A percentile compares a stretch with the other conserved stretches of the same genome.
Evolutionary conservation across 2,329 filamentous ascomycete species (phyloP).

Genomic region (Whalleya microplaca): DNA sequence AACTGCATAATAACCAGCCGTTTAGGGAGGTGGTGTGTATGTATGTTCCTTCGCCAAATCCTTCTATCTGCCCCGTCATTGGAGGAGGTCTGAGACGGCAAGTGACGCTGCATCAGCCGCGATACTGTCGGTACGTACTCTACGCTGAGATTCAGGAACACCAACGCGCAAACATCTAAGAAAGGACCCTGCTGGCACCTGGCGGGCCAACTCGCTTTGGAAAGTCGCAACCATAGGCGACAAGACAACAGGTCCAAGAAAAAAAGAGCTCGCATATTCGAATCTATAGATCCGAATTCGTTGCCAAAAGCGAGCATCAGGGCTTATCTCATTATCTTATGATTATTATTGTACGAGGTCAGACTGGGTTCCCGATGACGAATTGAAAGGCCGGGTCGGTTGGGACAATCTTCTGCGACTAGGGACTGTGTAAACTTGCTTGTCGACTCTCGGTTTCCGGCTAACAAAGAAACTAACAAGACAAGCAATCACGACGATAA

Average conservation of each 20-base stretch:
- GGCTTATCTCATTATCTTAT: not conserved
- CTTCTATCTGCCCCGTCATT: constrained; percentile 12
- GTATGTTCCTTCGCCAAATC: constrained; percentile 14
- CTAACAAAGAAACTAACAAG: not conserved
- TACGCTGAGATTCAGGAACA: not conserved
- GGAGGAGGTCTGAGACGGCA: constrained; percentile 7
- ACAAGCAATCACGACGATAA: not conserved
- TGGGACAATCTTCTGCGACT: not conserved
- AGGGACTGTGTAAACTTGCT: not conserved
- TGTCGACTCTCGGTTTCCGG: not conserved
- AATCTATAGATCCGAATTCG: not conserved
- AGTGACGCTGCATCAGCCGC: constrained; percentile 25
- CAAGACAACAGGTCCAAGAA: not conserved
- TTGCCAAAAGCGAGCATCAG: not conserved
- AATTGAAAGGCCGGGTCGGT: not conserved
- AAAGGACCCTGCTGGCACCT: constrained; percentile 15
- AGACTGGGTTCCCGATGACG: not conserved
- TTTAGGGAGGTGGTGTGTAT: constrained; percentile 13
- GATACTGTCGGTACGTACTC: constrained; percentile 15
- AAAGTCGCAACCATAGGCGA: constrained; percentile 2
- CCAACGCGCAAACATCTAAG: not conserved
- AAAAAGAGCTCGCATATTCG: not conserved
- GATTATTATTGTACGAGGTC: not conserved
- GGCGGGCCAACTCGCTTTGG: constrained; percentile 9
- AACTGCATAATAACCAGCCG: constrained; percentile 15